Conservation (phyloP, 2,329 filamentous ascomycete genomes). For the Xylariaceae sp. region DNA sequence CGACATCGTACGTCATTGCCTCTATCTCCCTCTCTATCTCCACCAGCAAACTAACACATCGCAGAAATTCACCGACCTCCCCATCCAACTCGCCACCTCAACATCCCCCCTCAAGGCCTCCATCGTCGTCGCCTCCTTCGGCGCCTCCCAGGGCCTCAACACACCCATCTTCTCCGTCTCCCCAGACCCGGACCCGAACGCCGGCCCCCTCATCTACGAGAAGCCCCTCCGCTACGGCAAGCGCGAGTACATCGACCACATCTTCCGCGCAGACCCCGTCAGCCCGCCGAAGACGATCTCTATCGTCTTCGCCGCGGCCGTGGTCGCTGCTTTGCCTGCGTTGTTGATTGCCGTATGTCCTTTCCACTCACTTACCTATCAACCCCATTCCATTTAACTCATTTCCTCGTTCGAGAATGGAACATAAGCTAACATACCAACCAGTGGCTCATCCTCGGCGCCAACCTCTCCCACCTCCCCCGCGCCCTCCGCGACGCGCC, state of each 20-base stretch:
- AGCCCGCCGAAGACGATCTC: conserved; percentile 79
- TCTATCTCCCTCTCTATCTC: not conserved
- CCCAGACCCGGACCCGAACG: conserved; percentile 58
- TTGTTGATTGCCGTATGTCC: conserved; percentile 63
- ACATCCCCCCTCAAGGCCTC: conserved; percentile 68
- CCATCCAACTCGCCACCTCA: conserved; percentile 69
- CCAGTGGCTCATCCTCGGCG: conserved; percentile 77
- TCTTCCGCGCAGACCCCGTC: conserved; percentile 73
- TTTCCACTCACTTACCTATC: not conserved
- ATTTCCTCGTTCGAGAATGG: no score
- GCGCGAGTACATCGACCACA: conserved; percentile 80
- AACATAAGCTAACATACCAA: conserved; percentile 5
- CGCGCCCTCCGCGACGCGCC: conserved; percentile 73
- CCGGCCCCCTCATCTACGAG: conserved; percentile 55
- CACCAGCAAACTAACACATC: not conserved
- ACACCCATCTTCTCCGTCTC: conserved; percentile 67
- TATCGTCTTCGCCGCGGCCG: conserved; percentile 66
- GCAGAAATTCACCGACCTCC: conserved; percentile 84
- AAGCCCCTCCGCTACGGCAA: conserved; percentile 77
- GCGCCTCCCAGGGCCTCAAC: conserved; percentile 62
- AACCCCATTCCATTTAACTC: no score
- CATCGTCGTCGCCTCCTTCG: conserved; percentile 82
- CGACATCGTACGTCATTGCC: conserved; percentile 62
- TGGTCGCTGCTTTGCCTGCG: conserved; percentile 67
- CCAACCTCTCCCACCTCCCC: conserved; percentile 71